Base-by-base conservation (phyloP, 441 rosid genomes). In the Gossypium lobatum region DNA sequence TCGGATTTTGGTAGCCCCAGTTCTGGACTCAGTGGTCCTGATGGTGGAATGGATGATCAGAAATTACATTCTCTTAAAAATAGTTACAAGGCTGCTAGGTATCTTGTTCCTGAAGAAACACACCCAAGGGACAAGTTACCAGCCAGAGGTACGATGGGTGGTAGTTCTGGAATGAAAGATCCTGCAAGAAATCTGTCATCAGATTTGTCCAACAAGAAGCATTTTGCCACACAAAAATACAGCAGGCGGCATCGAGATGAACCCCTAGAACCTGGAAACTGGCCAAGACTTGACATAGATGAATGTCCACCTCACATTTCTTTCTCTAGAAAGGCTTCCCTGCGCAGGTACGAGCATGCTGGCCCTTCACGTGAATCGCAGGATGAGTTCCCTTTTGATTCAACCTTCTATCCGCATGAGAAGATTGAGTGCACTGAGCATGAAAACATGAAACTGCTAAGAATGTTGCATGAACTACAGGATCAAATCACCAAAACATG, bases 401-500 rank as follows among this genome's bases (percentile, higher is more conserved):
- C 88, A 11, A 78, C 70, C 80, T 83, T 80, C 72, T 71, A 82
- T 73, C 80, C 88, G 28, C 79, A 73, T 10, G 86, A 81, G 75
- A 83, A 77, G 84, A 81, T 78, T 58, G 71, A 79, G 42, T 71
- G 81, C 76, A 42, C 74, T 63, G 89, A 85, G 54, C 86, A 82
- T 21, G 95, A 91, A 68, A 84, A 84, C 83, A 75, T 84, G 81
- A 77, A 82, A 76, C 85, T 91, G 76, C 71, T 89, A 76, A 84
- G 83, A 79, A 82, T 88, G 87, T 81, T 86, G 70, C 60, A 75
- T 81, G 95, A 89, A 77, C 87, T 89, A 79, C 86, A 86, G 80
- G 86, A 84, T 76, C 83, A 84, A 84, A 82, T 90, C 63, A 80
- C 80, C 66, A 86, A 79, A 76, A 71, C 86, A 39, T 60, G 80